Conservation (phyloP, 2,329 filamentous ascomycete species). For the Fusarium agapanthi region DNA sequence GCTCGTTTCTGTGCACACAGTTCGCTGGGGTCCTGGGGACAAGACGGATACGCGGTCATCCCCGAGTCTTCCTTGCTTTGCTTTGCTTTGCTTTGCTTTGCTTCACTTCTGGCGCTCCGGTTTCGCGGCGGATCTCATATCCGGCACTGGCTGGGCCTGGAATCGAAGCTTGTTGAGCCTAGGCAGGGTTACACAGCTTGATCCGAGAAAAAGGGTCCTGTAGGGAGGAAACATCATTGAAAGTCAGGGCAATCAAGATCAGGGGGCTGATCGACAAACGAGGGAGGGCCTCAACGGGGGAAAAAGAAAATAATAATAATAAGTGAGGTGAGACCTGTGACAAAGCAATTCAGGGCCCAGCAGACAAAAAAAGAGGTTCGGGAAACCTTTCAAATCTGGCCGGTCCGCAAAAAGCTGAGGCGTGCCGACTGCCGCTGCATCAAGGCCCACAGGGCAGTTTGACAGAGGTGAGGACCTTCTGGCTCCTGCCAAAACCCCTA, state of each 20-base stretch:
- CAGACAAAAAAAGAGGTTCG: conserved; percentile 17
- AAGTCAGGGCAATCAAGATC: background rate
- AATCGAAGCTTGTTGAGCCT: conserved; percentile 22
- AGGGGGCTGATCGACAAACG: conserved; percentile 2
- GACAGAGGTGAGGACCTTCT: conserved; percentile 7
- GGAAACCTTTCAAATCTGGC: background rate
- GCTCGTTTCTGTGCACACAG: conserved; percentile 20
- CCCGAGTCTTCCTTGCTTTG: conserved; percentile 31
- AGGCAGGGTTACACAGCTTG: conserved; percentile 15
- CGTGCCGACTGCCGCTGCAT: conserved; percentile 5
- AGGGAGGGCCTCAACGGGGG: conserved; percentile 2
- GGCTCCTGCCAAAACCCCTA: conserved; percentile 9
- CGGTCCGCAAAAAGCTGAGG: background rate
- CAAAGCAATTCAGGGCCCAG: conserved; percentile 8
- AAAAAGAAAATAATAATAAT: background rate
- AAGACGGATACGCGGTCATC: conserved; percentile 39
- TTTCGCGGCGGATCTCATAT: conserved; percentile 34
- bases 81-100: background rate
- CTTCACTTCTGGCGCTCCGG: conserved; percentile 12
- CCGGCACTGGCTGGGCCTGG: conserved; percentile 36
- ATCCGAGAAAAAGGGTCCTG: conserved; percentile 17
- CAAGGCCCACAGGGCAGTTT: conserved; percentile 3
- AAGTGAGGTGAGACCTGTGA: conserved; percentile 21
- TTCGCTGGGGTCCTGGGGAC: conserved; percentile 35
- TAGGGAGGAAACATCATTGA: conserved; percentile 5